Conservation (phyloP, 2,329 filamentous ascomycete species). For the Colletotrichum sojae region DNA sequence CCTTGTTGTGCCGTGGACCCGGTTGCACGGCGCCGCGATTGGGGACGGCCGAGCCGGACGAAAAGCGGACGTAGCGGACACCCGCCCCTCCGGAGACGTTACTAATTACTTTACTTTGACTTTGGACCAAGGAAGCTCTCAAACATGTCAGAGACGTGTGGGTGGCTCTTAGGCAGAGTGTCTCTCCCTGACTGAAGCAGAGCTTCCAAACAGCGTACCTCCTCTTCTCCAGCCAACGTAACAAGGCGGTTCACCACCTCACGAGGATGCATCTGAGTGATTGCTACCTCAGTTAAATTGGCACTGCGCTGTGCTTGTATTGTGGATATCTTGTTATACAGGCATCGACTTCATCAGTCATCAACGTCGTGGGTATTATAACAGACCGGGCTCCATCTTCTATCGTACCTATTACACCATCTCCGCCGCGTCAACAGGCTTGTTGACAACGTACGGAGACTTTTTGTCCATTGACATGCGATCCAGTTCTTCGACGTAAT, state of each 20-base stretch:
- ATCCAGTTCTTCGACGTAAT: background rate
- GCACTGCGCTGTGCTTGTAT: background rate
- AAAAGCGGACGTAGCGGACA: background rate
- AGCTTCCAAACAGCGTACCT: no score
- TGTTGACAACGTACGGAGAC: background rate
- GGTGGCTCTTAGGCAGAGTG: no score
- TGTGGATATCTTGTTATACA: background rate
- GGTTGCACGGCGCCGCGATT: background rate
- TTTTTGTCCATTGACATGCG: slow-evolving; percentile 7
- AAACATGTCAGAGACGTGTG: no score
- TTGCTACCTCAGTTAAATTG: no score
- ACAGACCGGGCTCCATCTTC: background rate
- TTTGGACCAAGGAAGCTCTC: no score
- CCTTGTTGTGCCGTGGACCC: background rate
- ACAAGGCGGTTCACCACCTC: no score
- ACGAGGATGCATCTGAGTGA: no score
- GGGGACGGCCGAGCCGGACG: background rate
- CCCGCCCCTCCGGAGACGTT: background rate
- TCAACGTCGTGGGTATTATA: slow-evolving; percentile 18
- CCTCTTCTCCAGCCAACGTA: no score
- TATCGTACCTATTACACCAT: slow-evolving; percentile 16
- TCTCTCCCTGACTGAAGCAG: no score
- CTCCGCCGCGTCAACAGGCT: slow-evolving; percentile 26
- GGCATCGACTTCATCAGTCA: background rate
- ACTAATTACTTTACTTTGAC: no score